Evolutionary conservation across 202 grass and related monocot species (phyloP), one percentile per base, ranked within the genome.

Genomic region (Zizania palustris): DNA sequence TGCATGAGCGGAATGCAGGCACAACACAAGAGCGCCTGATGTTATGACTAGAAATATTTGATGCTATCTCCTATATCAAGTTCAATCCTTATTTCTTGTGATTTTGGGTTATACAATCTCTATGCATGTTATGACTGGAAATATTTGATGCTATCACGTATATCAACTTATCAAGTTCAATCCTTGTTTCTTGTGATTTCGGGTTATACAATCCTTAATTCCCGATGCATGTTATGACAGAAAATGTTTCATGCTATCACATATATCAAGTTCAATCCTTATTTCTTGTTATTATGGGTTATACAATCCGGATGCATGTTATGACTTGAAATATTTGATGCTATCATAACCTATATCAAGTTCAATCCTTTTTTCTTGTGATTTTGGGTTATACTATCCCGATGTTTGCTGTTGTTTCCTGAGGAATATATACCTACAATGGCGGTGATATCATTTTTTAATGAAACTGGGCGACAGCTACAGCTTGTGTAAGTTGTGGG

Each of bases 31-130:
- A 20, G 2, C 3, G 3, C 60, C 11, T 83, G 56, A 69, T 71
- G 15, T 84, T 37, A 36, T 76, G 21, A 11, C 11, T 76, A 54
- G 37, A 70, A 74, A 28, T 43, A 60, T 46, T 57, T 73, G 35
- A 65, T 45, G 45, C 0, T 74, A 12, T 63, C 49, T 66, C 11
- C 37, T 58, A 10, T 74, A 45, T 66, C 0, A 33, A 40, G 39
- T 65, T 67, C 51, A 58, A 45, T 57, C n/a, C 60, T 44, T 4
- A 1, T 67, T 8, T 46, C 8, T 59, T 0, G 39, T 73, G 39
- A 34, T 14, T 53, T 21, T 28, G 28, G 28, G 28, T 28, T 28
- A 28, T 28, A 28, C 28, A 28, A 28, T 28, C 28, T 2, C 2
- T 0, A 28, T 28, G 28, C 28, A 69, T 71, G 15, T 84, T 37